Conservation (phyloP, 768 basidiomycete genomes). For the Panaeolus cyanescens region DNA sequence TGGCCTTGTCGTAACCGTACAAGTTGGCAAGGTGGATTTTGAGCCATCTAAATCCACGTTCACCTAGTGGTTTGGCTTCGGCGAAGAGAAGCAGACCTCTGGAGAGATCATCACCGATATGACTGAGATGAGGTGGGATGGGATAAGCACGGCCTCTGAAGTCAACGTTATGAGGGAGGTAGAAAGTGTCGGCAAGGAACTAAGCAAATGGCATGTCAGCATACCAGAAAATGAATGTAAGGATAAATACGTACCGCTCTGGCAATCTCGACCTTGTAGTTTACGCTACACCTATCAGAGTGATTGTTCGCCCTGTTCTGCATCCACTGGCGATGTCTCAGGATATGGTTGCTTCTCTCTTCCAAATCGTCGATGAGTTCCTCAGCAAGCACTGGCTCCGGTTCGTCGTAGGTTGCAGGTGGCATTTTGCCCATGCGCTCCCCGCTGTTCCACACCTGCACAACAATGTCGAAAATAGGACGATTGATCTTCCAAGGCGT, state of each 20-base stretch:
- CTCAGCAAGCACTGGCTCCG: conserved; percentile 61
- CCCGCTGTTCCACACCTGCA: conserved; percentile 87
- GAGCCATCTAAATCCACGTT: conserved; percentile 87
- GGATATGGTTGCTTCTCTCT: conserved; percentile 54
- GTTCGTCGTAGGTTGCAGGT: conserved; percentile 61
- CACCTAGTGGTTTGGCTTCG: conserved; percentile 77
- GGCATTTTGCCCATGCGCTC: conserved; percentile 84
- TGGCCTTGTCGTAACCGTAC: conserved; percentile 93
- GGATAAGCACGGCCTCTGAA: conserved; percentile 98
- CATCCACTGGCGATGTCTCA: conserved; percentile 53
- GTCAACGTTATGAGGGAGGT: conserved; percentile 94
- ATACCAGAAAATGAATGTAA: neutral
- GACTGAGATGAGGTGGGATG: conserved; percentile 92
- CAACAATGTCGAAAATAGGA: conserved; percentile 71
- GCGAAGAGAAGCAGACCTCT: conserved; percentile 87
- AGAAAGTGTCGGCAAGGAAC: conserved; percentile 89
- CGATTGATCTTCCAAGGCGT: conserved; percentile 93
- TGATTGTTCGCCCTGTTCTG: conserved; percentile 79
- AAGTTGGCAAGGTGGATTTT: conserved; percentile 95
- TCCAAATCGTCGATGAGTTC: conserved; percentile 49
- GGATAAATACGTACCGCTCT: conserved; percentile 62
- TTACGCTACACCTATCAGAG: conserved; percentile 88
- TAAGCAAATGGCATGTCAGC: conserved; percentile 25
- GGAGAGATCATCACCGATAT: conserved; percentile 92
- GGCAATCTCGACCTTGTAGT: conserved; percentile 97